Evolutionary conservation across 495 filamentous ascomycete species (phyloP), one percentile per base, ranked within the genome.

Genomic region (Immersiella caudata): DNA sequence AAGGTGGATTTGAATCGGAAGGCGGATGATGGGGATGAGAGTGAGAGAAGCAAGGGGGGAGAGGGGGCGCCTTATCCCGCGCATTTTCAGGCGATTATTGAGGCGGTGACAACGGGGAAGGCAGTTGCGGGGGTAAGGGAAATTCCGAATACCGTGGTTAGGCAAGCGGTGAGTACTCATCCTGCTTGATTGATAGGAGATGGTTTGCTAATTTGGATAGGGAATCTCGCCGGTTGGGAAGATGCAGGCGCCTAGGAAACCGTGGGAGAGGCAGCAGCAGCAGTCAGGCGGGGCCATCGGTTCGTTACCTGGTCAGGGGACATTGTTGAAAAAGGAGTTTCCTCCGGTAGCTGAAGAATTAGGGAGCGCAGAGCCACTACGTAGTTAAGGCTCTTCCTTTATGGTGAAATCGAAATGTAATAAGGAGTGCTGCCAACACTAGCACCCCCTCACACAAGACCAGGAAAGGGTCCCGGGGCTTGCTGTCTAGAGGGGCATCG

Each of bases 101-200:
- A 92, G 52, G 87, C 97, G 33, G 92, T 99, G 69, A 90, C 90
- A 4, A 90, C 85, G 21, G 93, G 93, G 52, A 87, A 93, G 75
- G 88, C 90, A 4, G 91, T 99, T 60, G 91, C 93, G 0, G 95
- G 95, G 1, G 96, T 99, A 72, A 88, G 89, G 68, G 84, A 97
- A 67, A 95, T 99, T 68, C 93, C 96, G 16, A 85, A 92, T 68
- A 95, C 88, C 0, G 84, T 97, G 7, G 84, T 95, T 29, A 79
- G 85, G 25, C 89, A 88, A 1, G 74, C 78, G 52, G 74, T 79
- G 22, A 67, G 76, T 75, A 54, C 0, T 51, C 21, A 7, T 21
- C 21, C 36, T 54, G 16, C 14, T n/a, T 33, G 29, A 8, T 3
- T 33, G 29, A 33, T 33, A 8, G 29, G 8, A 33, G 8, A 33